phyloP scores from a whole-genome alignment of 768 basidiomycete species.

The Amanita rubescens region DNA sequence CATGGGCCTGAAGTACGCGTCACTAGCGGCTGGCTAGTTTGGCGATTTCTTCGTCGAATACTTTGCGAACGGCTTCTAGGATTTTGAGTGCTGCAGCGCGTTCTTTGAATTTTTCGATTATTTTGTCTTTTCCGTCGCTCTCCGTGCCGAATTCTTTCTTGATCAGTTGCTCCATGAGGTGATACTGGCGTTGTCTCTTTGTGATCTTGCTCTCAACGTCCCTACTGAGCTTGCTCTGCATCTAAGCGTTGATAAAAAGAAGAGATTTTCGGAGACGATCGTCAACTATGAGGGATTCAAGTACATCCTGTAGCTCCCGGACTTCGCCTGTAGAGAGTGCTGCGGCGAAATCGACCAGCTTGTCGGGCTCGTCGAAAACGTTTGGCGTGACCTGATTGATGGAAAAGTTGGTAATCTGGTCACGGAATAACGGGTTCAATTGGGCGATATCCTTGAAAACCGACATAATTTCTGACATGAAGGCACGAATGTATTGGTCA shows the following conservation, averaged over 20 bases:
- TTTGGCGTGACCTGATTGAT: conserved; percentile 89
- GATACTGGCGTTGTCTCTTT: conserved; percentile 90
- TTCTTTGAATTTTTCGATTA: conserved; percentile 89
- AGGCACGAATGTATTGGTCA: conserved; percentile 90
- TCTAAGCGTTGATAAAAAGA: conserved; percentile 90
- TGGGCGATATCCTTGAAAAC: conserved; percentile 99
- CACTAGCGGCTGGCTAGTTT: conserved; percentile 87
- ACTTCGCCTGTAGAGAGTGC: conserved; percentile 94
- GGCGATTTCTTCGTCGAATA: conserved; percentile 92
- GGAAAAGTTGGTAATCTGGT: conserved; percentile 94
- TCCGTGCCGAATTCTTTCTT: conserved; percentile 97
- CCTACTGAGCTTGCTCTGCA: conserved; percentile 86
- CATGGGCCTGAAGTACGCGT: conserved; percentile 92
- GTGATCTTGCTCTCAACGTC: conserved; percentile 95
- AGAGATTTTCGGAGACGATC: conserved; percentile 87
- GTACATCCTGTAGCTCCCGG: conserved; percentile 84
- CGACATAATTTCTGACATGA: conserved; percentile 93
- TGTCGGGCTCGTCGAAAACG: conserved; percentile 96
- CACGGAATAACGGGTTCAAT: conserved; percentile 94
- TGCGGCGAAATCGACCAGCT: conserved; percentile 95
- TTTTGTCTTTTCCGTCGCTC: conserved; percentile 88
- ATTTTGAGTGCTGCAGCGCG: conserved; percentile 75
- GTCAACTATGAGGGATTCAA: conserved; percentile 80
- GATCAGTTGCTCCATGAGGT: conserved; percentile 95
- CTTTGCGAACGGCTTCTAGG: conserved; percentile 85